Evolutionary conservation across 345 rosid genomes (phyloP), one percentile per base, ranked within the genome.

Genomic region (Pugionium dolabratum): DNA sequence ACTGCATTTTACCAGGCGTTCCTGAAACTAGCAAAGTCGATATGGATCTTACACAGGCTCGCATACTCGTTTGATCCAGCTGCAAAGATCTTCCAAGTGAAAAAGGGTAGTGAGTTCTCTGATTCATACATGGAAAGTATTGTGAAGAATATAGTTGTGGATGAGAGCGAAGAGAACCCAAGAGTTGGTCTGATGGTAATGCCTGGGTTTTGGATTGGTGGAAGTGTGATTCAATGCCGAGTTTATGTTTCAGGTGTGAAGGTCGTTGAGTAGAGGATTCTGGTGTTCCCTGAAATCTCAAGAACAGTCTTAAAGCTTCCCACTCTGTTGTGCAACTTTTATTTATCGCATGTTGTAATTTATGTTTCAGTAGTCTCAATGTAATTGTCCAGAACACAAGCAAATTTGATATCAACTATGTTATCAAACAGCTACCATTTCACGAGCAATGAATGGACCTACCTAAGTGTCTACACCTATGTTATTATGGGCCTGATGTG

Each of bases 141-240:
- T 33, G 85, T 85, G 71, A 86, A 86, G 74, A 83, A 85, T 46
- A 62, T 86, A 73, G 69, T 81, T 33, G 54, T 75, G 67, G 88
- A 82, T 67, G 94, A 81, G 54, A 73, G 54, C 29, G 83, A 81
- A 36, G 75, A 73, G 72, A 85, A 67, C 39, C 91, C 87, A 4
- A 71, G 66, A 45, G 91, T 85, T 36, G 96, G 91, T 33, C 76
- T 89, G 7, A 83, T 89, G 94, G 83, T 89, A 3, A 83, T 89
- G 94, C 96, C 96, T 48, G 96, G 96, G 44, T 89, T 89, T 64
- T 82, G 81, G 82, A 83, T 86, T 28, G 91, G 82, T 18, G 89
- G 91, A 59, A 83, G 81, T 67, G 81, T 82, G 59, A 78, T 89
- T 76, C 86, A 84, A 71, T 85, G 96, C 82, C 78, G 82, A 29